phyloP scores from a whole-genome alignment of 2,329 filamentous ascomycete species.

The Graphium sp. region DNA sequence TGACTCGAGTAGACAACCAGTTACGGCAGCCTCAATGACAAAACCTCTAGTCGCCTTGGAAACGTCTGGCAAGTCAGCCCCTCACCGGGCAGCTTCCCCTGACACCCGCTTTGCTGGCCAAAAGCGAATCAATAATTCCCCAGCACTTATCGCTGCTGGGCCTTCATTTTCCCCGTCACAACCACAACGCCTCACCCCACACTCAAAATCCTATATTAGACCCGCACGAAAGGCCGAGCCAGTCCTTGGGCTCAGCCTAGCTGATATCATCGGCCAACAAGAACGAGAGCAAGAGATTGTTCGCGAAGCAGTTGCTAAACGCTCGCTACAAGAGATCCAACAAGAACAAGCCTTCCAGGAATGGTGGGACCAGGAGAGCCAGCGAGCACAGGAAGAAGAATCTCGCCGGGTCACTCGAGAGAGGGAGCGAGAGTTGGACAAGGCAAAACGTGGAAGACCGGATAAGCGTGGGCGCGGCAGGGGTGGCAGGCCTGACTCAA shows the following conservation, averaged over 20 bases:
- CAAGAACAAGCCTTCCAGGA: constrained; percentile 93
- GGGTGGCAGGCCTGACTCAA: neutral
- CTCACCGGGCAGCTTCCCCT: constrained; percentile 36
- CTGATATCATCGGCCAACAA: constrained; percentile 80
- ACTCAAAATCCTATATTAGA: constrained; percentile 43
- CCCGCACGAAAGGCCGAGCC: constrained; percentile 44
- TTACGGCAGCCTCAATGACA: constrained; percentile 10
- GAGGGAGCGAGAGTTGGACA: constrained; percentile 23
- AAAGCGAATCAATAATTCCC: constrained; percentile 14
- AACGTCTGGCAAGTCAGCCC: constrained; percentile 16
- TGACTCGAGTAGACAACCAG: constrained; percentile 8
- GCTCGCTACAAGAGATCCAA: constrained; percentile 86
- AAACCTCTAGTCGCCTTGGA: constrained; percentile 27
- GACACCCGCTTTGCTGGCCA: constrained; percentile 49
- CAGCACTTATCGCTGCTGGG: constrained; percentile 11
- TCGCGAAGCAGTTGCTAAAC: constrained; percentile 70
- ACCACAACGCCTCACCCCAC: constrained; percentile 30
- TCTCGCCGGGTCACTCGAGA: constrained; percentile 21
- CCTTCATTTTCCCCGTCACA: constrained; percentile 12
- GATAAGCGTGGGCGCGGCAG: constrained; percentile 6
- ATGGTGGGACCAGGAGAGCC: constrained; percentile 85
- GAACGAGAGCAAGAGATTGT: constrained; percentile 68
- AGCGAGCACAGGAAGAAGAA: constrained; percentile 49
- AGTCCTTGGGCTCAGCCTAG: constrained; percentile 55
- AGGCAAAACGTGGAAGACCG: constrained; percentile 5